Evolutionary conservation across 192 early-diverging fungal genomes (phyloP).

Genomic region (Entomortierella parvispora): DNA sequence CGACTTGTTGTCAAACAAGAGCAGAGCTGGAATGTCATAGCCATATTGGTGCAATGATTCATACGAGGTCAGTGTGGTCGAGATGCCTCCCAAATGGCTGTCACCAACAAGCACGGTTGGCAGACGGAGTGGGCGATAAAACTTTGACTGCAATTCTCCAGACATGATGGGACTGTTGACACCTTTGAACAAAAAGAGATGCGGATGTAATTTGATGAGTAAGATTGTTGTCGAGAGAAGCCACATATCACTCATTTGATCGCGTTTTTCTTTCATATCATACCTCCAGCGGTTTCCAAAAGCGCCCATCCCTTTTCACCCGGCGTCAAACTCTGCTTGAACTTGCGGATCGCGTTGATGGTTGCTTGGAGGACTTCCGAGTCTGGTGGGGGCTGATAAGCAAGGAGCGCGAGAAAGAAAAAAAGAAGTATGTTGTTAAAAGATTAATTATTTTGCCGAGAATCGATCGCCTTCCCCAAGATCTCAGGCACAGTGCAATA

Average conservation of each 20-base stretch:
- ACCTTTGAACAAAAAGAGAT: slow-evolving; percentile 39
- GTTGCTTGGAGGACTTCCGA: slow-evolving; percentile 52
- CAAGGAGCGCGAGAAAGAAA: not conserved
- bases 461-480: not conserved
- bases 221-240: not conserved
- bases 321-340: slow-evolving; percentile 16
- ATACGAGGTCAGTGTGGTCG: slow-evolving; percentile 79
- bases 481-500: too few relatives aligned
- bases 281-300: slow-evolving; percentile 86
- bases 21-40: slow-evolving; percentile 72
- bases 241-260: too few relatives aligned
- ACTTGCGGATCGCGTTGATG: slow-evolving; percentile 52
- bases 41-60: slow-evolving; percentile 76
- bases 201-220: not conserved
- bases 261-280: too few relatives aligned
- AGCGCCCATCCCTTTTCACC: slow-evolving; percentile 59
- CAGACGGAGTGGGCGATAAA: slow-evolving; percentile 74
- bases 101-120: slow-evolving; percentile 84
- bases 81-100: slow-evolving; percentile 82
- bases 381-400: slow-evolving; percentile 56
- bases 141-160: slow-evolving; percentile 73
- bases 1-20: slow-evolving; percentile 72
- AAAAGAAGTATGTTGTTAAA: not conserved
- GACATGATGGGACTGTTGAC: slow-evolving; percentile 80
- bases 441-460: not conserved